Base-by-base conservation (phyloP, 2,329 filamentous ascomycete species). In the Fusarium circinatum region DNA sequence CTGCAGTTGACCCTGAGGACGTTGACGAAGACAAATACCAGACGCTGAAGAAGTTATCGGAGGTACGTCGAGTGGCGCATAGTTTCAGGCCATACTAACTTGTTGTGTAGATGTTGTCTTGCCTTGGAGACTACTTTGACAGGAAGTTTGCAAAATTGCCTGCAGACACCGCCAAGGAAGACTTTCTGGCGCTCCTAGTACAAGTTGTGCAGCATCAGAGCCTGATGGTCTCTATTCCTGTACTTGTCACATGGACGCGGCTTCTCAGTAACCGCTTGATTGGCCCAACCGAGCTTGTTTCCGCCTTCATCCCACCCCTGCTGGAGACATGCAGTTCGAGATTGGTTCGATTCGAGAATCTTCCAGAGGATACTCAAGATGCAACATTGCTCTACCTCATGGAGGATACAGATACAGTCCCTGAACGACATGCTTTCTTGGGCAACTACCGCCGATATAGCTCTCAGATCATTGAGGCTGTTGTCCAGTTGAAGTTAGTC, bases 381-480 rank as follows among this genome's bases (percentile, higher is more conserved):
- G 88, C 93, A 5, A 95, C 93, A 1, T 89, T 95, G 66, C 85
- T 94, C 17, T 96, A 98, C 75, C 87, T 99, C 4, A 88, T 95
- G 78, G 95, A 98, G 79, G 96, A 99, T 79, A 97, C 98, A 63
- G 96, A 99, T 79, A 98, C 96, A 0, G 86, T 96, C 26, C 96
- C 96, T 0, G 96, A 99, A 80, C 90, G 95, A 30, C 96, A 99
- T 83, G 94, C 95, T 2, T 99, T 99, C 80, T 88, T 98, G 17
- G 95, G 96, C 8, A 98, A 99, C 79, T 99, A 99, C 81, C 89
- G 96, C 44, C 90, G 96, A 67, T 98, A 98, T 79, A 96, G 95
- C 80, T 91, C 92, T 7, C 92, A 94, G 68, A 89, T 98, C 32
- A 94, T 99, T 62, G 96, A 98, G 82, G 89, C 89, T 22, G 94